phyloP scores from a whole-genome alignment of 2,329 filamentous ascomycete species.

The Colletotrichum navitas region DNA sequence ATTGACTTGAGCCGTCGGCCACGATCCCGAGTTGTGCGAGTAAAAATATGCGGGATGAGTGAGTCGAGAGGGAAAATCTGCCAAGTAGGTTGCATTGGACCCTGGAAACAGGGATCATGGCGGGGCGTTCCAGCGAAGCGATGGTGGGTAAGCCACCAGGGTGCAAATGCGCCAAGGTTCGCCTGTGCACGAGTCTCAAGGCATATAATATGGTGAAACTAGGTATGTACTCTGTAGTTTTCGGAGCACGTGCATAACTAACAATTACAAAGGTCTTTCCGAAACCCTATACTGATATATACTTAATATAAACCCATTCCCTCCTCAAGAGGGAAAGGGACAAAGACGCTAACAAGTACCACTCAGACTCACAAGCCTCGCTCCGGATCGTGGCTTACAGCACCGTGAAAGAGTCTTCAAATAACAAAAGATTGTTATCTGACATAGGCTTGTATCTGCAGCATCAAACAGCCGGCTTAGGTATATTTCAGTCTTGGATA shows the following conservation, averaged over 20 bases:
- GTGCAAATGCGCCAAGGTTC: neutral
- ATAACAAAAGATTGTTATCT: too few relatives aligned
- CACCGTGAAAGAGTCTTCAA: too few relatives aligned
- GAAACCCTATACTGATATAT: neutral
- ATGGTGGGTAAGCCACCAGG: neutral
- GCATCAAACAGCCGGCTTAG: too few relatives aligned
- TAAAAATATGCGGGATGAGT: too few relatives aligned
- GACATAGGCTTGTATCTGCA: too few relatives aligned
- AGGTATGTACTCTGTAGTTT: too few relatives aligned
- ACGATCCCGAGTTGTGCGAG: neutral
- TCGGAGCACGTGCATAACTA: neutral
- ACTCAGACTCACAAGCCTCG: too few relatives aligned
- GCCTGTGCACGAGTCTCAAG: neutral
- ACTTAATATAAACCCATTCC: too few relatives aligned
- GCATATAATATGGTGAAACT: neutral
- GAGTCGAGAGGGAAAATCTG: neutral
- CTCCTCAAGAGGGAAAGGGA: too few relatives aligned
- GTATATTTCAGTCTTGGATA: too few relatives aligned
- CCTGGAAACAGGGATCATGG: slow-evolving; percentile 4
- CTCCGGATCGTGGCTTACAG: too few relatives aligned
- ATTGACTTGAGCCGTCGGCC: neutral
- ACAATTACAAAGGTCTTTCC: neutral
- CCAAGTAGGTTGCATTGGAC: neutral
- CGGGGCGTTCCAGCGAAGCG: neutral
- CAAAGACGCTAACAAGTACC: too few relatives aligned